phyloP scores from a whole-genome alignment of 2,329 filamentous ascomycete genomes.

The Ophiostoma pallidulum region DNA sequence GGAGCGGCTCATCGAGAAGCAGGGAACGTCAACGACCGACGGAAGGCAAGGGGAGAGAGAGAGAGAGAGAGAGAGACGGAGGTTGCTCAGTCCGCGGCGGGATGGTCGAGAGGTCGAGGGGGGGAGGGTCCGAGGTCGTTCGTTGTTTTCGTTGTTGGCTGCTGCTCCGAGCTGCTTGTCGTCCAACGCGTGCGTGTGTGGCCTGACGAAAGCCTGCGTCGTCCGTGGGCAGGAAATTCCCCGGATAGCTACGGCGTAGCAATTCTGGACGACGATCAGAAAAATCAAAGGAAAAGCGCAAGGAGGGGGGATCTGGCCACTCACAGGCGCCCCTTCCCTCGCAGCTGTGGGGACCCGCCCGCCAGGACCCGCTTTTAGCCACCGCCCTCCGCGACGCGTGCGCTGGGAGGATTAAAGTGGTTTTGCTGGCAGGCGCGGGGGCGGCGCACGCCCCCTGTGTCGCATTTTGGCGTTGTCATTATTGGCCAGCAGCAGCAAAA shows the following conservation, averaged over 20 bases:
- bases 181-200: background rate
- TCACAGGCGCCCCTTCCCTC: too few relatives aligned
- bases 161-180: too few relatives aligned
- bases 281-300: conserved; percentile 7
- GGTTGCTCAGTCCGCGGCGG: too few relatives aligned
- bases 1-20: conserved; percentile 12
- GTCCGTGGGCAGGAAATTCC: too few relatives aligned
- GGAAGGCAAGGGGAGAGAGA: background rate
- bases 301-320: conserved; percentile 1
- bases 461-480: conserved; percentile 6
- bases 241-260: too few relatives aligned
- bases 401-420: conserved; percentile 4
- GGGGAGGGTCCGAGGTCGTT: too few relatives aligned
- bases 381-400: conserved; percentile 9
- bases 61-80: too few relatives aligned
- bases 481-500: background rate
- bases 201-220: too few relatives aligned
- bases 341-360: too few relatives aligned
- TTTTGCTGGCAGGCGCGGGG: conserved; percentile 1
- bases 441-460: background rate
- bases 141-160: too few relatives aligned
- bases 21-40: too few relatives aligned
- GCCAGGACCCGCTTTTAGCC: too few relatives aligned
- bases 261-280: background rate
- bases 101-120: background rate